Base-by-base conservation (phyloP, 345 rosid genomes). In the Gynandropsis gynandra region DNA sequence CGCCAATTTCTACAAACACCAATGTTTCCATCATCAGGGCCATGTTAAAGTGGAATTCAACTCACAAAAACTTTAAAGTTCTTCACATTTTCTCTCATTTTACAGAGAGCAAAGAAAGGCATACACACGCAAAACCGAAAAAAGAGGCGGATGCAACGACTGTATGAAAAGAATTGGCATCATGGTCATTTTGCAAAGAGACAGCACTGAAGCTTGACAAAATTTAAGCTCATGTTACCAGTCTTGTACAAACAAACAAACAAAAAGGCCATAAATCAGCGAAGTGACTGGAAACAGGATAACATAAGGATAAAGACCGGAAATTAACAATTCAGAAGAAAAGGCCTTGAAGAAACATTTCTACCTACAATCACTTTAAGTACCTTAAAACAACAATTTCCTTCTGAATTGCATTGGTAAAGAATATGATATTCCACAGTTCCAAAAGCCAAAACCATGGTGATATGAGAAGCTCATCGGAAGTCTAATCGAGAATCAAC, bases 1-100 rank as follows among this genome's bases (percentile, higher is more conserved):
- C 5, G 78, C 92, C 29, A 80, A 53, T 48, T 67, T 77, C 96
- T 87, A 79, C 71, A 67, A 66, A 50, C 49, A 60, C 18, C 10
- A 17, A 17, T 12, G n/a, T 12, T 11, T 32, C 59, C 45, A 52
- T 52, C 51, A 65, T 47, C 57, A 56, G 24, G 27, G n/a, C 7
- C 34, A 51, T 19, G 54, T 58, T 44, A 37, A 19, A 21, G 56
- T 33, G 9, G 14, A 32, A 46, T 10, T 29, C 1, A 46, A 13
- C 11, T 1, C 2, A 47, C 37, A 9, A 16, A 18, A 12, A 16
- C n/a, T 41, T 8, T n/a, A 6, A 24, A 49, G 8, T 1, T n/a
- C 10, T 36, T 7, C 40, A 36, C 5, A 2, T 24, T 24, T 2
- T 24, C 29, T 24, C 29, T 24, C 29, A 36, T 36, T n/a, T 9